These are phyloP conservation scores for Penicillium sp. DNA, from an alignment of 2,329 filamentous ascomycete genomes.

Conservation along the genomic window DNA sequence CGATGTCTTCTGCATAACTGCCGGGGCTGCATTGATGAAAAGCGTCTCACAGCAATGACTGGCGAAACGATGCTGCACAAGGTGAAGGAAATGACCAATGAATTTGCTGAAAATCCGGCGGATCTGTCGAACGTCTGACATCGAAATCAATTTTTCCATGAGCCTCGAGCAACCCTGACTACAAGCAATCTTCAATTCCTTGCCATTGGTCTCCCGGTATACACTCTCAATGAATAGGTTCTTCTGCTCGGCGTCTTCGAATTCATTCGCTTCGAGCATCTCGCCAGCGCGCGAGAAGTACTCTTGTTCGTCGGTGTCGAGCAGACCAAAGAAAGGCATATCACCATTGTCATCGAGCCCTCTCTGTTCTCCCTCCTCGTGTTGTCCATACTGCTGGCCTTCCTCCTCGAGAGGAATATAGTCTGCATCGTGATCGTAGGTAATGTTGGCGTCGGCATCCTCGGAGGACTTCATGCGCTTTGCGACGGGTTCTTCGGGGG, in stretches of 20 bases:
- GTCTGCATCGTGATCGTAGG: conserved; percentile 27
- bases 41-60: conserved; percentile 96
- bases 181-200: conserved; percentile 93
- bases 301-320: conserved; percentile 90
- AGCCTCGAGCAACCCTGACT: conserved; percentile 93
- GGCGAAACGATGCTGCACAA: conserved; percentile 93
- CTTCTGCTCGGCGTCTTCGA: conserved; percentile 72
- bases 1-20: conserved; percentile 71
- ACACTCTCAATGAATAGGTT: conserved; percentile 74
- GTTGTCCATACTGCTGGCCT: conserved; percentile 18
- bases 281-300: conserved; percentile 91
- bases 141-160: conserved; percentile 84
- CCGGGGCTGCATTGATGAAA: conserved; percentile 77
- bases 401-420: conserved; percentile 40
- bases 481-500: conserved; percentile 29
- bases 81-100: conserved; percentile 78
- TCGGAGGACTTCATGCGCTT: conserved; percentile 41
- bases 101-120: conserved; percentile 86
- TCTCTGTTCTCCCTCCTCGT: conserved; percentile 19
- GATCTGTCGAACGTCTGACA: conserved; percentile 76
- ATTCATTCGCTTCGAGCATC: conserved; percentile 85
- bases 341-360: conserved; percentile 46
- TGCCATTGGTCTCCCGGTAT: conserved; percentile 80
- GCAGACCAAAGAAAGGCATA: conserved; percentile 84
- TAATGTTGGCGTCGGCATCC: conserved; percentile 17